phyloP scores from a whole-genome alignment of 305 asterid genomes.

The Stenogyne calaminthoides region DNA sequence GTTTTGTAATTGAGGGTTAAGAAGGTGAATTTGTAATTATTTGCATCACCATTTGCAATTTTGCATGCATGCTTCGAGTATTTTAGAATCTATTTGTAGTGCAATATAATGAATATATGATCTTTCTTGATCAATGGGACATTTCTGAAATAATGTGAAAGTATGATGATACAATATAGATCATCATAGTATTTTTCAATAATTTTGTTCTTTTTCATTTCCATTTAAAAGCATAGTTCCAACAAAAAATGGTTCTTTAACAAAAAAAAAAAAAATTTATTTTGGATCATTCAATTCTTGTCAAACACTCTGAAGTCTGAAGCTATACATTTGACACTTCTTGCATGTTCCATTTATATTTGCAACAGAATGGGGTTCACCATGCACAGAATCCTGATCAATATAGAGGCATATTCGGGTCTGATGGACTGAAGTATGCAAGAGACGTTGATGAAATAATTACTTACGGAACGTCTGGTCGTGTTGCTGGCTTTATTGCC shows the following conservation, averaged over 20 bases:
- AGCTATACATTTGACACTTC: neutral
- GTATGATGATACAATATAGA: neutral
- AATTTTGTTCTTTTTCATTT: neutral
- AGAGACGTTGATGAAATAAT: constrained; percentile 80
- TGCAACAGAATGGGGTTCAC: constrained; percentile 77
- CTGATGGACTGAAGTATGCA: constrained; percentile 73
- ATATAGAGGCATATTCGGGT: constrained; percentile 78
- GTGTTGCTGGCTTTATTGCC: constrained; percentile 77
- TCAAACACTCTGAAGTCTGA: neutral
- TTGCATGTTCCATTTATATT: neutral
- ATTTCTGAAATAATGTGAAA: neutral
- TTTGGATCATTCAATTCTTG: neutral
- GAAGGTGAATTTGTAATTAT: neutral
- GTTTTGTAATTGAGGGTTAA: neutral
- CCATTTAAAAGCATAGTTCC: neutral
- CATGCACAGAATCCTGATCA: constrained; percentile 84
- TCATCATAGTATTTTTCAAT: neutral
- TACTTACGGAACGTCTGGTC: constrained; percentile 79
- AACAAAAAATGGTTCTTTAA: neutral
- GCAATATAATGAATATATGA: neutral
- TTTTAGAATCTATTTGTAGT: neutral
- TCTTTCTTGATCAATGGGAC: neutral
- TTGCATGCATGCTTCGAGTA: neutral
- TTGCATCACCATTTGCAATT: neutral
- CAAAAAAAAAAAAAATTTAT: neutral